Conservation (phyloP, 495 filamentous ascomycete species). For the Aspergillus ostianus region DNA sequence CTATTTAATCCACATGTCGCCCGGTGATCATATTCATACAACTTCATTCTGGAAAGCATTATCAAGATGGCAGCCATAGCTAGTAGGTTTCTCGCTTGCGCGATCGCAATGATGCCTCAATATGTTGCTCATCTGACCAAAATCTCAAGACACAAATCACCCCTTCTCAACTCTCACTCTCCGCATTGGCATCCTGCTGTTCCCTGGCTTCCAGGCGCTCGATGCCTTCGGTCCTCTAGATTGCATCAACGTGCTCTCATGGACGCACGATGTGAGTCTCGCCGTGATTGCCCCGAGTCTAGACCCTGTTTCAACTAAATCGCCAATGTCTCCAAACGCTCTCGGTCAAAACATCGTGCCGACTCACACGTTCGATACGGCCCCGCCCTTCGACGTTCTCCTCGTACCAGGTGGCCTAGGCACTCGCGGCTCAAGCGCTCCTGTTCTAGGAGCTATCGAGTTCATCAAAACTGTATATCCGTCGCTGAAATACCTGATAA, state of each 20-base stretch:
- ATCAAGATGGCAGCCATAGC: too few relatives aligned
- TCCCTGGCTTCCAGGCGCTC: conserved; percentile 39
- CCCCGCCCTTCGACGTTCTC: conserved; percentile 55
- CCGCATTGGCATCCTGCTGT: conserved; percentile 27
- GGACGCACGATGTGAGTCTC: conserved; percentile 36
- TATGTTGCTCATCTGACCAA: too few relatives aligned
- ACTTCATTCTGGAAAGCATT: too few relatives aligned
- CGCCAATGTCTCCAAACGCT: conserved; percentile 11
- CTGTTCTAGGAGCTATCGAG: conserved; percentile 32
- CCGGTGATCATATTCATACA: too few relatives aligned
- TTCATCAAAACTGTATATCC: conserved; percentile 48
- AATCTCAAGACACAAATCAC: too few relatives aligned
- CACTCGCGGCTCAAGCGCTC: conserved; percentile 26
- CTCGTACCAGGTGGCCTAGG: conserved; percentile 66
- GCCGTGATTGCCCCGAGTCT: conserved; percentile 53
- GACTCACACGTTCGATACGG: conserved; percentile 57
- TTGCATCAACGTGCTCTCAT: conserved; percentile 54
- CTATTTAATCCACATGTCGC: too few relatives aligned
- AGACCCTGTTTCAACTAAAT: conserved; percentile 46
- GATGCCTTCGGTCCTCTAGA: conserved; percentile 63
- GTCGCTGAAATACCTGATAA: conserved; percentile 53
- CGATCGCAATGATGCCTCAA: too few relatives aligned
- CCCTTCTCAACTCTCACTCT: conserved; percentile 19
- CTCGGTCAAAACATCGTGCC: conserved; percentile 51
- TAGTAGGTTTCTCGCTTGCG: too few relatives aligned